phyloP scores from a whole-genome alignment of 2,329 filamentous ascomycete species.

The Neofusicoccum laricinum region DNA sequence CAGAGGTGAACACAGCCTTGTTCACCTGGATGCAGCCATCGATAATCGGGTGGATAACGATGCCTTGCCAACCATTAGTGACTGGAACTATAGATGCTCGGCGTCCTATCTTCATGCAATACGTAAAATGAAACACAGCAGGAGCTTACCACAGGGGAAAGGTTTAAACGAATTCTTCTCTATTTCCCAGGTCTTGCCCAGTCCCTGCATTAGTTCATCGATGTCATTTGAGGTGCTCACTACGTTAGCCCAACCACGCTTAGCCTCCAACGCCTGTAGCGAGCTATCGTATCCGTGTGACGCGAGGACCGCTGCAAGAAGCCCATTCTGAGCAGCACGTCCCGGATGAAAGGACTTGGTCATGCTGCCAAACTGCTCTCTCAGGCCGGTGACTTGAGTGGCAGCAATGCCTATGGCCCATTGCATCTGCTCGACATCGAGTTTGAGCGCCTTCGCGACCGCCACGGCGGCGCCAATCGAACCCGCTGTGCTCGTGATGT shows the following conservation, averaged over 20 bases:
- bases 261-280: slow-evolving; percentile 48
- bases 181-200: slow-evolving; percentile 49
- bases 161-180: slow-evolving; percentile 56
- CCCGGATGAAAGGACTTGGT: slow-evolving; percentile 57
- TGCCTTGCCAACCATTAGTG: slow-evolving; percentile 28
- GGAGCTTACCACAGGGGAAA: slow-evolving; percentile 46
- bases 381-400: slow-evolving; percentile 53
- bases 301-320: slow-evolving; percentile 48
- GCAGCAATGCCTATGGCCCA: slow-evolving; percentile 54
- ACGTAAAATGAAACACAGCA: background rate
- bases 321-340: slow-evolving; percentile 51
- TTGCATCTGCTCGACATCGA: slow-evolving; percentile 40
- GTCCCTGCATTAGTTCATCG: slow-evolving; percentile 36
- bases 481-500: slow-evolving; percentile 54
- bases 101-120: background rate
- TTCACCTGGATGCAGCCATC: slow-evolving; percentile 49
- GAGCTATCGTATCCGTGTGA: slow-evolving; percentile 50
- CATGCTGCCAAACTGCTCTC: slow-evolving; percentile 56
- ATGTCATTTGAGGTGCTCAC: slow-evolving; percentile 44
- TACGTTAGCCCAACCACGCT: slow-evolving; percentile 54
- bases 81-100: background rate
- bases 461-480: slow-evolving; percentile 54
- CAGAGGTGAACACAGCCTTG: slow-evolving; percentile 26
- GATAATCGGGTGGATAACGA: slow-evolving; percentile 56
- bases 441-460: slow-evolving; percentile 46